Evolutionary conservation across 192 early-diverging fungal genomes (phyloP).

Genomic region (Mortierella antarctica): DNA sequence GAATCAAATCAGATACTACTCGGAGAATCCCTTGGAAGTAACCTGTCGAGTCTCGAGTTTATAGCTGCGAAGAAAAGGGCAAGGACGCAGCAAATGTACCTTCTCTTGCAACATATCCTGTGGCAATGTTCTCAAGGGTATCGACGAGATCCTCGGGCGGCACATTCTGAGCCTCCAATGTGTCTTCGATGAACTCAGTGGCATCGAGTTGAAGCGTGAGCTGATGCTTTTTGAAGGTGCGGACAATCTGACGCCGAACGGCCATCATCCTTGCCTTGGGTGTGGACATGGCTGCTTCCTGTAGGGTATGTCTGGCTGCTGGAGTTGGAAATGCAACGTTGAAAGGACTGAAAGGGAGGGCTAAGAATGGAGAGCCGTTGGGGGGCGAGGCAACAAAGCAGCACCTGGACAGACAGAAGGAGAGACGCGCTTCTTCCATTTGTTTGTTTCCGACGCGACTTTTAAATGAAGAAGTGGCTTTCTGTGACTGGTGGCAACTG

Average conservation of each 20-base stretch:
- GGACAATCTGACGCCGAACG: slow-evolving; percentile 64
- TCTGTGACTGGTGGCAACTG: too few species aligned
- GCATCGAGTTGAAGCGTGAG: slow-evolving; percentile 84
- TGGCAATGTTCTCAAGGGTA: slow-evolving; percentile 76
- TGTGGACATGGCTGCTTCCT: slow-evolving; percentile 22
- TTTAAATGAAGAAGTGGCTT: too few species aligned
- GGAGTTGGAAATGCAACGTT: neutral
- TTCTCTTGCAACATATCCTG: slow-evolving; percentile 77
- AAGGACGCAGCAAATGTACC: slow-evolving; percentile 51
- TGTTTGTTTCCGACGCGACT: too few species aligned
- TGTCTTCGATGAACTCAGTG: slow-evolving; percentile 66
- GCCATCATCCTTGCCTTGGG: slow-evolving; percentile 40
- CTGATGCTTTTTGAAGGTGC: slow-evolving; percentile 82
- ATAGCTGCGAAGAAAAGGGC: neutral
- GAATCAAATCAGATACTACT: neutral
- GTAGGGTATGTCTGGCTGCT: neutral
- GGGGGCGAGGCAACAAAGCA: too few species aligned
- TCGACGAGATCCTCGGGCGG: slow-evolving; percentile 59
- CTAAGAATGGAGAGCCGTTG: neutral
- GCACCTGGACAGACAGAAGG: too few species aligned
- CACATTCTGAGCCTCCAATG: slow-evolving; percentile 59
- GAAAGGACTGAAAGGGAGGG: neutral
- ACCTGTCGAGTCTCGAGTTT: slow-evolving; percentile 4
- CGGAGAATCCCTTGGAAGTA: neutral
- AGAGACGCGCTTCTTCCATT: too few species aligned